Evolutionary conservation across 2,329 filamentous ascomycete species (phyloP).

Genomic region (Aspergillus pseudonomiae): DNA sequence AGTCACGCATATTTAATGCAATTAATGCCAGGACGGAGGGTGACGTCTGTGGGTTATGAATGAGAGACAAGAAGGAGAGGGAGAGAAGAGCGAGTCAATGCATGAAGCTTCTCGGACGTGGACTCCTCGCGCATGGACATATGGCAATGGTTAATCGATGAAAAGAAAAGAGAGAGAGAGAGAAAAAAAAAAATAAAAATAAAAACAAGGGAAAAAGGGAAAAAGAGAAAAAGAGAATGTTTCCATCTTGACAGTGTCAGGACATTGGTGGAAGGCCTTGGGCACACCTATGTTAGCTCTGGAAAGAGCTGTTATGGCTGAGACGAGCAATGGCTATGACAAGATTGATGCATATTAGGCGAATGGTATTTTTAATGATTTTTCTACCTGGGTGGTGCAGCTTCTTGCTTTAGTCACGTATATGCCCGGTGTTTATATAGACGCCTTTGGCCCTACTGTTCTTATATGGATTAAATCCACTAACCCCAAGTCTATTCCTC

Average conservation of each 20-base stretch:
- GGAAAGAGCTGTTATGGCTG: background rate
- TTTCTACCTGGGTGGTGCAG: background rate
- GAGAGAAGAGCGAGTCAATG: background rate
- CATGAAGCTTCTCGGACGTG: background rate
- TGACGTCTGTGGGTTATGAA: background rate
- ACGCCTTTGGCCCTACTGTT: too few relatives aligned
- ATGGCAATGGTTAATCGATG: background rate
- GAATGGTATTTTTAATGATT: background rate
- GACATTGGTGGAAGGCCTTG: background rate
- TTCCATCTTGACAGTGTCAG: background rate
- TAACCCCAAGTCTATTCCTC: too few relatives aligned
- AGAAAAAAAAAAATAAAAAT: background rate
- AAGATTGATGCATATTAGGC: conserved; percentile 3
- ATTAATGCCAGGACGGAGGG: conserved; percentile 3
- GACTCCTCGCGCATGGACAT: background rate
- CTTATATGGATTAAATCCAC: too few relatives aligned
- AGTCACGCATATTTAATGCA: conserved; percentile 5
- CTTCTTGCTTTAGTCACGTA: background rate
- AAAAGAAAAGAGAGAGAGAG: background rate
- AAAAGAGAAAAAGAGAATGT: background rate
- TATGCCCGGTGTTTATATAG: background rate
- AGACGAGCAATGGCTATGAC: background rate
- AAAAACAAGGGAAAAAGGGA: background rate
- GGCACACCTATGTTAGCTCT: background rate
- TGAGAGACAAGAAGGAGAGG: too few relatives aligned